Conservation (phyloP, 1,284 basidiomycete genomes). For the Phellopilus nigrolimitatus region DNA sequence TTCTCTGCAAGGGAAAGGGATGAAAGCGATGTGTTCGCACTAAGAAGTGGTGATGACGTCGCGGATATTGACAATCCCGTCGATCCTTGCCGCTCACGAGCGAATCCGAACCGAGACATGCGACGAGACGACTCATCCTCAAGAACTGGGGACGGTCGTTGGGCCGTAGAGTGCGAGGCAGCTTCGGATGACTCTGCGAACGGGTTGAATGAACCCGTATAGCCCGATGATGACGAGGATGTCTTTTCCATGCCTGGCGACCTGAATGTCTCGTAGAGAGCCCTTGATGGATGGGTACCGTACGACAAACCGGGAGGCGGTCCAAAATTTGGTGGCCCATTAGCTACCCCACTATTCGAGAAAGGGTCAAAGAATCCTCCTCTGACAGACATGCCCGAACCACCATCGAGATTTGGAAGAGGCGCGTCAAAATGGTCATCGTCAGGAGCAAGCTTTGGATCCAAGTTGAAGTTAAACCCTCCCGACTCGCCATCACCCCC, state of each 20-base stretch:
- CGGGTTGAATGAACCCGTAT: slow-evolving; percentile 74
- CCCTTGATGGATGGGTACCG: slow-evolving; percentile 39
- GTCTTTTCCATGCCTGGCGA: slow-evolving; percentile 42
- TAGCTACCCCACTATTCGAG: background rate
- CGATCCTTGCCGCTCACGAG: slow-evolving; percentile 63
- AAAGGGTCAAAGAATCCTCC: slow-evolving; percentile 16
- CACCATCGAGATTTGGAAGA: slow-evolving; percentile 51
- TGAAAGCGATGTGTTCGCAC: slow-evolving; percentile 43
- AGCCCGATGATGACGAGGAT: slow-evolving; percentile 44
- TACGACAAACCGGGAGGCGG: slow-evolving; percentile 51
- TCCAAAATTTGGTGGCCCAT: slow-evolving; percentile 6
- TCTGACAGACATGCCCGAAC: slow-evolving; percentile 25
- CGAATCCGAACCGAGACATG: slow-evolving; percentile 81
- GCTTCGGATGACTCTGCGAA: slow-evolving; percentile 60
- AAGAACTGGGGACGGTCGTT: slow-evolving; percentile 33
- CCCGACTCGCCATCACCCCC: slow-evolving; percentile 51
- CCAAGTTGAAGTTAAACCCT: slow-evolving; percentile 79
- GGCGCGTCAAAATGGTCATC: slow-evolving; percentile 38
- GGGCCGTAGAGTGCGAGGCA: slow-evolving; percentile 22
- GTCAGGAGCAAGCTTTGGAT: slow-evolving; percentile 63
- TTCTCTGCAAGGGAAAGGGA: slow-evolving; percentile 36
- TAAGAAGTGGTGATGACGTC: slow-evolving; percentile 48
- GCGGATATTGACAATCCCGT: slow-evolving; percentile 51
- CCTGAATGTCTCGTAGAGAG: slow-evolving; percentile 46
- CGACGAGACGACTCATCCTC: slow-evolving; percentile 64